Base-by-base conservation (phyloP, 1,284 basidiomycete genomes). In the Pseudozyma tsukubaensis region DNA sequence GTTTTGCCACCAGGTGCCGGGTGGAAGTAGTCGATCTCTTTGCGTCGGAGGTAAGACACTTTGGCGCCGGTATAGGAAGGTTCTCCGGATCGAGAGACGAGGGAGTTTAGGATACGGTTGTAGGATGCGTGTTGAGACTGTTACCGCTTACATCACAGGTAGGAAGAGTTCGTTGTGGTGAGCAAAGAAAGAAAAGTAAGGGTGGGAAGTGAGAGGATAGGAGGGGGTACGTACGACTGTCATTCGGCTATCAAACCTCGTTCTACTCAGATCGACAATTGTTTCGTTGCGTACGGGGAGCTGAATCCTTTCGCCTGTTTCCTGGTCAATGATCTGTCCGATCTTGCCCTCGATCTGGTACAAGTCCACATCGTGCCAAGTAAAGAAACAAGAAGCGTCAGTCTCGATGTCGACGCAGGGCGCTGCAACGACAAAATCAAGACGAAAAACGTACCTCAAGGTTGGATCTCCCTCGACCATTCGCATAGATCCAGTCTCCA, bases 241-340 rank as follows among this genome's bases (percentile, higher is more conserved):
- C 94, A 99, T 96, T 80, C 94, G 94, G 64, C 94, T 92, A 82
- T 94, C 91, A 84, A 98, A 98, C 3, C 78, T 68, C n/a, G 75
- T 71, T 6, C 69, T 61, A 9, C 55, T 60, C 14, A 77, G 63
- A 47, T 48, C 89, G 88, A 88, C 72, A 55, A 86, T 92, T 44
- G 92, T 92, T 85, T 99, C 96, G 39, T 90, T 91, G 55, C 91
- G 87, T 8, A 94, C 89, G 6, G 95, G 95, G 53, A 94, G 85
- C 53, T 83, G 75, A 40, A 87, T 79, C 42, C 93, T 87, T 76
- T 88, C 86, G 16, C 89, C 89, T 13, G 87, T 86, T 29, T 72
- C 78, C 55, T 87, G 87, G 57, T 94, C 90, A 65, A 89, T 88
- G 80, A 98, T 84, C 13, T 92, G 83, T 1, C 96, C 96, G 50